Evolutionary conservation across 2,329 filamentous ascomycete genomes (phyloP).

Genomic region (Helminthosporium solani): DNA sequence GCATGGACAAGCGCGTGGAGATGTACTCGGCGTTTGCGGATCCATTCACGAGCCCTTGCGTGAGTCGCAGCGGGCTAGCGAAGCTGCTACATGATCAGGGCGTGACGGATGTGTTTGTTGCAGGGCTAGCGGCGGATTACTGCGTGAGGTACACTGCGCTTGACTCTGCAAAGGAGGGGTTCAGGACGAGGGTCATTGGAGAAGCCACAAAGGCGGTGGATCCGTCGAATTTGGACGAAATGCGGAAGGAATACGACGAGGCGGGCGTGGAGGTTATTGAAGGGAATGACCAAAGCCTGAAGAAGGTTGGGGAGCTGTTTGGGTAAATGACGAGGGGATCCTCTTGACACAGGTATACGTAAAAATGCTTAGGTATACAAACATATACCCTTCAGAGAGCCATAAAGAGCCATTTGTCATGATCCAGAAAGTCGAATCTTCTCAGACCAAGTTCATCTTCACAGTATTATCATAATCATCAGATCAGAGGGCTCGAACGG

Average conservation of each 20-base stretch:
- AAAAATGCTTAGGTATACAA: too few relatives aligned
- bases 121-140: constrained; percentile 84
- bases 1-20: constrained; percentile 70
- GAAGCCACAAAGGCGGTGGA: constrained; percentile 78
- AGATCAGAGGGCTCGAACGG: too few relatives aligned
- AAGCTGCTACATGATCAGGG: constrained; percentile 55
- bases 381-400: too few relatives aligned
- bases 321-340: too few relatives aligned
- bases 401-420: too few relatives aligned
- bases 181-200: constrained; percentile 71
- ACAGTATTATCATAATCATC: too few relatives aligned
- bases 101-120: constrained; percentile 80
- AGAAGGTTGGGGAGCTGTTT: background rate
- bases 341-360: too few relatives aligned
- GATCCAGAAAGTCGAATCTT: too few relatives aligned
- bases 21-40: constrained; percentile 94
- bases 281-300: constrained; percentile 46
- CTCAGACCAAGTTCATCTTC: too few relatives aligned
- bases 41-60: constrained; percentile 64
- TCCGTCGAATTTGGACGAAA: constrained; percentile 57
- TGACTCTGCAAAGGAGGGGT: constrained; percentile 75
- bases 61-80: constrained; percentile 64
- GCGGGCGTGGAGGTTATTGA: constrained; percentile 65
- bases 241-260: constrained; percentile 55
- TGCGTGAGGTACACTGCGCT: constrained; percentile 82